Evolutionary conservation across 345 rosid genomes (phyloP), one percentile per base, ranked within the genome.

Genomic region (Aquilaria malaccensis): DNA sequence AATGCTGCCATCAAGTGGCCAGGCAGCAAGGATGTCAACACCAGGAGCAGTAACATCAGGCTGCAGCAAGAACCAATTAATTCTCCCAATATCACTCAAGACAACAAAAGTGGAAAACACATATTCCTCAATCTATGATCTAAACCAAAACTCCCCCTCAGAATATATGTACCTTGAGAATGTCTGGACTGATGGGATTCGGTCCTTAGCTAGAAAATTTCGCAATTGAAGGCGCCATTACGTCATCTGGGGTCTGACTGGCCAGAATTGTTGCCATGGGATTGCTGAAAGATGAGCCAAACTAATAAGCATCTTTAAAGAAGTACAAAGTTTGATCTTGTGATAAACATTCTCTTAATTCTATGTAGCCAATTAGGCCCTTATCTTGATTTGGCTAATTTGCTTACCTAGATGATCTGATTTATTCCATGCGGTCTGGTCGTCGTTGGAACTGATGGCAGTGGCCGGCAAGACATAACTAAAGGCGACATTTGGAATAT

Each of bases 31-130:
- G 37, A 78, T 74, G 41, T 74, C 70, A 2, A 74, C 77, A 11
- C 79, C 82, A 47, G 81, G 78, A 31, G 72, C 81, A 1, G 72
- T 69, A 7, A 74, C 31, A 54, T 77, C 81, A 15, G 76, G 81
- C 79, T 77, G 57, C 22, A 30, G 2, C 48, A 51, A 14, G 30
- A 9, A 15, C 4, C 5, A 33, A n/a, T 50, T 6, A 37, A 56
- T 7, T 49, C 6, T 45, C 29, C 2, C 7, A 9, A 2, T 10
- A 5, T 29, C 13, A 2, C 3, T 1, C 2, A 41, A 59, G 7
- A 30, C 13, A 2, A 30, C 1, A 59, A 57, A 33, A 2, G 9
- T 37, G 43, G 7, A 7, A 37, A 37, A 37, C 3, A 37, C 5
- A 3, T 37, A 37, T 3, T 3, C 3, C 7, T 3, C 43, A 7